Evolutionary conservation across 2,329 filamentous ascomycete genomes (phyloP).

Genomic region (Penicillium sp.): DNA sequence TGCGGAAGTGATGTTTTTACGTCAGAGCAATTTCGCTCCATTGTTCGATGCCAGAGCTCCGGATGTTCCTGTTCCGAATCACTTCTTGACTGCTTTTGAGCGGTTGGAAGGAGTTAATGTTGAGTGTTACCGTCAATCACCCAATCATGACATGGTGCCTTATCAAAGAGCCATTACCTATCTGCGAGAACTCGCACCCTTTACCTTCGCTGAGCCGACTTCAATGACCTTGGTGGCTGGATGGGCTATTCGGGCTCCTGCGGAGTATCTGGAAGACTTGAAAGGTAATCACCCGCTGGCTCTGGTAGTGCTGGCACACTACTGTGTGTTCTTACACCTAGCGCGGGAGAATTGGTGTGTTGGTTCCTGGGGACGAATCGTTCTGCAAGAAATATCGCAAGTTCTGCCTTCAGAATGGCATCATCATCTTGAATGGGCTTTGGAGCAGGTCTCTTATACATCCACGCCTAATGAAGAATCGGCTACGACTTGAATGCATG

Average conservation of each 20-base stretch:
- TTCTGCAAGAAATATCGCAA: conserved; percentile 20
- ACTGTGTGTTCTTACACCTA: conserved; percentile 24
- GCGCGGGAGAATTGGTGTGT: conserved; percentile 24
- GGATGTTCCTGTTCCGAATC: background rate
- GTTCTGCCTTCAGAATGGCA: conserved; percentile 18
- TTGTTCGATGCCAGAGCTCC: conserved; percentile 7
- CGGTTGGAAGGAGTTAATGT: conserved; percentile 6
- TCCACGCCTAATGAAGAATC: too few relatives aligned
- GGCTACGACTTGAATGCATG: background rate
- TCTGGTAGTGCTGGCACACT: conserved; percentile 28
- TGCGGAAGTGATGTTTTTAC: conserved; percentile 7
- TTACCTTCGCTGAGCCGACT: conserved; percentile 18
- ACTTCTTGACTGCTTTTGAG: conserved; percentile 7
- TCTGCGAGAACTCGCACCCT: conserved; percentile 14
- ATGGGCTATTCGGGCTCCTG: conserved; percentile 23
- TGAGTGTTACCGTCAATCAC: background rate
- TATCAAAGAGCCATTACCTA: conserved; percentile 11
- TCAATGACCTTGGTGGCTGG: conserved; percentile 26
- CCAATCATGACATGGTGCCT: background rate
- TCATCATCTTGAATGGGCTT: conserved; percentile 25
- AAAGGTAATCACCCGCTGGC: conserved; percentile 17
- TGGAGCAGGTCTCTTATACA: conserved; percentile 13
- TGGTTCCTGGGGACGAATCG: conserved; percentile 20
- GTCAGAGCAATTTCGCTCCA: conserved; percentile 16
- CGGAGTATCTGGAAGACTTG: conserved; percentile 18